These are phyloP conservation scores for Paratinospora sagittata DNA, from an alignment of 164 flowering plant genomes.

Conservation along the genomic window DNA sequence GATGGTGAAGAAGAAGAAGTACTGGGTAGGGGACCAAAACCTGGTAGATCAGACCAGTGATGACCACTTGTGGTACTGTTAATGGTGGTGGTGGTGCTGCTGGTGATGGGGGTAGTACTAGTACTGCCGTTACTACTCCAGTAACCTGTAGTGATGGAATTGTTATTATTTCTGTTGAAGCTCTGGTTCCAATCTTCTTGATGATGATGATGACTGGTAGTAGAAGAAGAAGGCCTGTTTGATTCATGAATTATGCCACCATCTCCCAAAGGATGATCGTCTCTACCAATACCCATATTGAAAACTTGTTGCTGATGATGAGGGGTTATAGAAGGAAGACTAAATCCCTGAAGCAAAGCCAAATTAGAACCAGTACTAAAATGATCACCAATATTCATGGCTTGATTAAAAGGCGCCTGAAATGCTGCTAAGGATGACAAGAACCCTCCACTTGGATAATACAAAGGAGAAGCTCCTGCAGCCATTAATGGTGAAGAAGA, in stretches of 20 bases:
- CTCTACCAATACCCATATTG: conserved; percentile 14
- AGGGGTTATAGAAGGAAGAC: conserved; percentile 18
- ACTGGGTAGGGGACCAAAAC: conserved; percentile 24
- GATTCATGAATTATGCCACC: conserved; percentile 9
- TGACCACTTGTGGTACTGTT: conserved; percentile 9
- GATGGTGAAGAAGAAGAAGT: not conserved
- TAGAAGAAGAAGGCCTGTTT: conserved; percentile 11
- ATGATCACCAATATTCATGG: conserved; percentile 15
- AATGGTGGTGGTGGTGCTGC: not conserved
- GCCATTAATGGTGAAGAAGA: not conserved
- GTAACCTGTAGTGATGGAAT: conserved; percentile 6
- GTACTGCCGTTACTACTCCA: conserved; percentile 13
- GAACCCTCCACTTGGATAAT: conserved; percentile 26
- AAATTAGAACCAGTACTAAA: conserved; percentile 21
- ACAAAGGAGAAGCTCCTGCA: not conserved
- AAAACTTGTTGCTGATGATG: conserved; percentile 12
- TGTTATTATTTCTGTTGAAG: conserved; percentile 11
- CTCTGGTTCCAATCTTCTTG: not conserved
- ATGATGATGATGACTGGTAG: not conserved
- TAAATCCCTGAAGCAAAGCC: conserved; percentile 27
- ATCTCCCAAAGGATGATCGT: conserved; percentile 4
- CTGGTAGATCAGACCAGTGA: conserved; percentile 32
- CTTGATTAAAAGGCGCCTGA: conserved; percentile 24
- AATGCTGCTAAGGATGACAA: conserved; percentile 29
- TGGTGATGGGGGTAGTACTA: conserved; percentile 6